Conservation (phyloP, 257 asterid species). For the Petrea volubilis region DNA sequence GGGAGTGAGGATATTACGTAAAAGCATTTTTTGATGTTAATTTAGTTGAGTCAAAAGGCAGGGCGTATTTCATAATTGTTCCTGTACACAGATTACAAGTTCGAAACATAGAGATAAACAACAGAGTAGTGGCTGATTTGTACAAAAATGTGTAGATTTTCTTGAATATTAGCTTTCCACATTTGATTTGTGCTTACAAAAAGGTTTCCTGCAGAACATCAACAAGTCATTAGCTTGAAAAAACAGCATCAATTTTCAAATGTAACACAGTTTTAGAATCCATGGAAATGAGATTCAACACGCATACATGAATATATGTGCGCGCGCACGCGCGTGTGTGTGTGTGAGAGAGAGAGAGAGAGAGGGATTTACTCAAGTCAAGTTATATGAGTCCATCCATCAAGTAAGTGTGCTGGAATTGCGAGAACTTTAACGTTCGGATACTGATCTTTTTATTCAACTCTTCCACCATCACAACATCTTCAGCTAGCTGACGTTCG, state of each 20-base stretch:
- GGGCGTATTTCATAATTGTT: no score
- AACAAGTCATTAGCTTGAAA: not conserved
- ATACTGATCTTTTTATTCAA: not conserved
- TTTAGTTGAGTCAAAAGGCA: no score
- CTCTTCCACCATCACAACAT: slow-evolving; percentile 9
- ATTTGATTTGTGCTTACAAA: not conserved
- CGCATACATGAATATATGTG: not conserved
- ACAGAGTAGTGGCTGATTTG: no score
- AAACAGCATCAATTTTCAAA: not conserved
- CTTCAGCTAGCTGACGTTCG: slow-evolving; percentile 17
- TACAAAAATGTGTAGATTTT: not conserved
- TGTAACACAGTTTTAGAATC: not conserved
- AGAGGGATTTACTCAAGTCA: not conserved
- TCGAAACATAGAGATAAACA: no score
- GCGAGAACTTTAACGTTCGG: not conserved
- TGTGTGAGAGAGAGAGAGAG: not conserved
- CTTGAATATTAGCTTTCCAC: not conserved
- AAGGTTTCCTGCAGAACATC: not conserved
- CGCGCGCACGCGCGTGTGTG: not conserved
- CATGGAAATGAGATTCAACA: no score
- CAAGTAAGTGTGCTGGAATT: slow-evolving; percentile 5
- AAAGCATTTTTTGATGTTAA: no score
- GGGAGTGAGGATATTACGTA: no score
- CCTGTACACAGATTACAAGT: no score
- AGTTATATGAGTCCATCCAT: slow-evolving; percentile 26